These are phyloP conservation scores for Ganoderma sinense DNA, from an alignment of 1,284 basidiomycete species.

Conservation along the genomic window DNA sequence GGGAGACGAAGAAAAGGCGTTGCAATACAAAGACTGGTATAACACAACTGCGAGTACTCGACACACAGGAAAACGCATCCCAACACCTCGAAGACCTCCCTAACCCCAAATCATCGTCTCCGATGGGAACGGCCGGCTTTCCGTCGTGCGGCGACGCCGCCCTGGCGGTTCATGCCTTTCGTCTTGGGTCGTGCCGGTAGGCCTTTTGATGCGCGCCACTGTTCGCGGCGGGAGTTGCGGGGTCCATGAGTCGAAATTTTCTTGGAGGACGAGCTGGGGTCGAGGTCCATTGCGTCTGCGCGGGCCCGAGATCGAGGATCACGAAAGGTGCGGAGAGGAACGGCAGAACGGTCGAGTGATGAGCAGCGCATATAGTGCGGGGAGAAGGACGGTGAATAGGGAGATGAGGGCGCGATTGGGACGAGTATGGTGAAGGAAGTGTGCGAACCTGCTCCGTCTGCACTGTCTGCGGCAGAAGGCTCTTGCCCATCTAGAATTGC, in stretches of 20 bases:
- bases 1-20: neutral
- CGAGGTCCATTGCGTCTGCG: slow-evolving; percentile 63
- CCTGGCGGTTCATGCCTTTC: slow-evolving; percentile 72
- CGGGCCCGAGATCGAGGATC: neutral
- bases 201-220: slow-evolving; percentile 81
- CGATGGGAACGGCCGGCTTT: slow-evolving; percentile 75
- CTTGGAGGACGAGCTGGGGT: slow-evolving; percentile 44
- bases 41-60: neutral
- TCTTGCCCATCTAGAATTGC: slow-evolving; percentile 42
- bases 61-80: neutral
- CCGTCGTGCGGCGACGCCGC: slow-evolving; percentile 60
- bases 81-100: neutral
- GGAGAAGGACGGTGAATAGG: slow-evolving; percentile 1
- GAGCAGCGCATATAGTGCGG: neutral
- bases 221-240: slow-evolving; percentile 71
- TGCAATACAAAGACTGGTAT: neutral
- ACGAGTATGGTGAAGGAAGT: slow-evolving; percentile 10
- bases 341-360: neutral
- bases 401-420: slow-evolving; percentile 2
- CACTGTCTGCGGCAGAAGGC: slow-evolving; percentile 25
- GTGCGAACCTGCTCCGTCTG: slow-evolving; percentile 46
- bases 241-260: slow-evolving; percentile 79
- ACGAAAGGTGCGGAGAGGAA: neutral
- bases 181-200: slow-evolving; percentile 57
- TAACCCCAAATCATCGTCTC: slow-evolving; percentile 58